Base-by-base conservation (phyloP, 2,329 filamentous ascomycete species). In the Cadophora sp. region DNA sequence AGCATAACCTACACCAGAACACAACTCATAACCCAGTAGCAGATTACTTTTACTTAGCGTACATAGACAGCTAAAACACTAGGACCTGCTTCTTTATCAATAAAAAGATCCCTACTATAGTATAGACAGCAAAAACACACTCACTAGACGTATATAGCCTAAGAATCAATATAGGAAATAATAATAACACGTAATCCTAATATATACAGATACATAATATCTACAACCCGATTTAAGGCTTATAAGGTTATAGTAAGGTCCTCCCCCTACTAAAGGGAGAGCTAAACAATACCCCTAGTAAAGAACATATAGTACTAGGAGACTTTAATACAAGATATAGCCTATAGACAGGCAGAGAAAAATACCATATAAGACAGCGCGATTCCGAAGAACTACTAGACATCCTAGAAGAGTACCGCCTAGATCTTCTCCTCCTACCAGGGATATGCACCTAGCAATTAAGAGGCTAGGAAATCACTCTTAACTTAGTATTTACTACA, bases 271-370 rank as follows among this genome's bases (percentile, higher is more conserved):
- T 53, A 53, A 53, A 19, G 50, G 24, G 50, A 53, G 50, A 53
- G 19, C 19, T 53, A 19, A 53, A 53, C 50, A 53, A 53, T 27
- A 53, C 50, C 22, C 50, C 50, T 53, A 53, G 50, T 22, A 19
- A 53, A 53, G 50, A 53, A 24, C 50, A 53, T 14, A 53, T 53
- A 53, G 50, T 53, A 53, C 50, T 53, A 53, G 50, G 50, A 12
- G 50, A 53, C 50, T 53, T 53, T 19, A 53, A 53, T 53, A 19
- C 50, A 19, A 53, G 50, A 14, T 19, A 53, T 11, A 43, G 37
- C 37, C 37, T 43, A 14, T 43, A 11, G 37, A 16, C 37, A 3
- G 37, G 37, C 6, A 43, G 37, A 11, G 37, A 16, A 43, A 11
- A 43, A 43, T 43, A 43, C 37, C 37, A 43, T 11, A 43, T 53